Percentiles rank a stretch among this genome's conserved stretches.
Evolutionary conservation across 2,329 filamentous ascomycete genomes (phyloP).

Genomic region (Verruconis gallopava): DNA sequence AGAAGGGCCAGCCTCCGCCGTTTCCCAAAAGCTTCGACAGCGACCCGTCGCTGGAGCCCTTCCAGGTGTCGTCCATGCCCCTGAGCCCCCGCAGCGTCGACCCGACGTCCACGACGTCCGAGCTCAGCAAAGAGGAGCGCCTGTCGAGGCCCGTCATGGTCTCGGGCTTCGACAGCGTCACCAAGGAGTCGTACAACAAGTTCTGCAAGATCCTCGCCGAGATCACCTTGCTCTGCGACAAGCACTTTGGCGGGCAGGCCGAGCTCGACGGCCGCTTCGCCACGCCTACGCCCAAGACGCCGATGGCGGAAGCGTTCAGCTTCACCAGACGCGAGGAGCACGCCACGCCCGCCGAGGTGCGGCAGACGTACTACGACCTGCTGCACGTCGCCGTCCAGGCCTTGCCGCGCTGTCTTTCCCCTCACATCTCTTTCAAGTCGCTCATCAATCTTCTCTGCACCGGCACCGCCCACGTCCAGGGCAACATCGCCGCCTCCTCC

Average conservation of each 20-base stretch:
- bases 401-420: constrained; percentile 81
- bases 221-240: constrained; percentile 92
- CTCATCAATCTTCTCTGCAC: constrained; percentile 92
- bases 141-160: constrained; percentile 52
- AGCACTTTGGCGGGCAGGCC: constrained; percentile 91
- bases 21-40: constrained; percentile 58
- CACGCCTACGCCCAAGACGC: constrained; percentile 78
- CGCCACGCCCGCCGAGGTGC: constrained; percentile 60
- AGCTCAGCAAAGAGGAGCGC: constrained; percentile 44
- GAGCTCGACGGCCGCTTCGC: constrained; percentile 91
- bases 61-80: constrained; percentile 21
- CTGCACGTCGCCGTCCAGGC: constrained; percentile 93
- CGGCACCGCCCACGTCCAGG: constrained; percentile 88
- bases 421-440: constrained; percentile 83
- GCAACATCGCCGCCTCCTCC: constrained; percentile 83
- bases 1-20: constrained; percentile 71
- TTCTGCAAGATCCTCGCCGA: constrained; percentile 95
- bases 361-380: constrained; percentile 90
- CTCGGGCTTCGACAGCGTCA: constrained; percentile 55
- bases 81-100: constrained; percentile 16
- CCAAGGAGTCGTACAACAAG: constrained; percentile 72
- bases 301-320: constrained; percentile 86
- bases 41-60: constrained; percentile 30
- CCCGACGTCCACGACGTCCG: constrained; percentile 21
- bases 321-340: constrained; percentile 77